Evolutionary conservation across 2,329 filamentous ascomycete species (phyloP).

Genomic region (Sarocladiaceae sp.): DNA sequence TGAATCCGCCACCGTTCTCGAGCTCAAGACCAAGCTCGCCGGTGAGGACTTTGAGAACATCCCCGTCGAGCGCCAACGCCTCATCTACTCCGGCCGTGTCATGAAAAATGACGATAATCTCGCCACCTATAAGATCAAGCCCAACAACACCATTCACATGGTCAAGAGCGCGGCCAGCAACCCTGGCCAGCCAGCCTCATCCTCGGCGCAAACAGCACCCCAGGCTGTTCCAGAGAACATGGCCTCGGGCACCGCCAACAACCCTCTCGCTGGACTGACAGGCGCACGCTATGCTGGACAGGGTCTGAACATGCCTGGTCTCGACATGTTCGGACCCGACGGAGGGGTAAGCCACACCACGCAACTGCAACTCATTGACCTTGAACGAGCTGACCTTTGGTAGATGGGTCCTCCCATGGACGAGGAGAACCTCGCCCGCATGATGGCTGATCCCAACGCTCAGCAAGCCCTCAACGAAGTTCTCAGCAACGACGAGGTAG

Average conservation of each 20-base stretch:
- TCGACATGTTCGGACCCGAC: conserved; percentile 87
- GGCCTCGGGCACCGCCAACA: conserved; percentile 77
- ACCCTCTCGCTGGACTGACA: conserved; percentile 83
- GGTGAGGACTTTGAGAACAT: conserved; percentile 78
- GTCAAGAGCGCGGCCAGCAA: conserved; percentile 96
- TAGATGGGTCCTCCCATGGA: conserved; percentile 86
- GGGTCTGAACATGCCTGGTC: conserved; percentile 71
- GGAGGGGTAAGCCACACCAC: conserved; percentile 71
- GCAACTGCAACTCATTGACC: background rate
- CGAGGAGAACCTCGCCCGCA: conserved; percentile 72
- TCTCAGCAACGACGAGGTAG: conserved; percentile 87
- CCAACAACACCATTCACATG: conserved; percentile 90
- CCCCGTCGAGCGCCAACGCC: conserved; percentile 78
- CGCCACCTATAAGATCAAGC: conserved; percentile 86
- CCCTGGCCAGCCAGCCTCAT: conserved; percentile 36
- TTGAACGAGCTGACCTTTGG: conserved; percentile 17
- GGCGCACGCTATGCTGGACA: conserved; percentile 92
- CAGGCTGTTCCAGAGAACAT: conserved; percentile 63
- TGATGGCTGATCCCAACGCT: conserved; percentile 85
- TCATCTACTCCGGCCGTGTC: conserved; percentile 96
- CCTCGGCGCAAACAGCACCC: conserved; percentile 34
- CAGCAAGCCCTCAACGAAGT: conserved; percentile 88
- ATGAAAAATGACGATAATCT: conserved; percentile 91
- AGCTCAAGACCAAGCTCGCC: conserved; percentile 86
- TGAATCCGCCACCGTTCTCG: conserved; percentile 67